Conservation (phyloP, 148 eudicot species). For the Rhododendron williamsianum region DNA sequence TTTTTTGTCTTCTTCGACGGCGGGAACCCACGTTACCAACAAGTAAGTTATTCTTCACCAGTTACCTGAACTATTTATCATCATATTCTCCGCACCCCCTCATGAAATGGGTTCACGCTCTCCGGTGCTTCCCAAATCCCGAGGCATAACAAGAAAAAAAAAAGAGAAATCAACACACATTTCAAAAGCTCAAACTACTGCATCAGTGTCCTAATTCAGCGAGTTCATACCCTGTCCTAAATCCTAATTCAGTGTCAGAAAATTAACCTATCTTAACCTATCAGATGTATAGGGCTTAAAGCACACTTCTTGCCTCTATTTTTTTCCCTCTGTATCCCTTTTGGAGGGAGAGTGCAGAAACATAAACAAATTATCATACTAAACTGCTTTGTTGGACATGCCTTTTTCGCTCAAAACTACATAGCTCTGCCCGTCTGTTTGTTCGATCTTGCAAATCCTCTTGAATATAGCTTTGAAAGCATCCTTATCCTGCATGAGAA, state of each 20-base stretch:
- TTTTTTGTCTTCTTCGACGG: too few species aligned
- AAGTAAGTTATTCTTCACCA: too few species aligned
- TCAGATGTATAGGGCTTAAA: not conserved
- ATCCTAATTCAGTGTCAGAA: not conserved
- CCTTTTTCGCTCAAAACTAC: conserved; percentile 49
- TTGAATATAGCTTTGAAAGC: conserved; percentile 74
- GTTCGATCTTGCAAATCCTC: conserved; percentile 79
- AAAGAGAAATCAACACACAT: too few species aligned
- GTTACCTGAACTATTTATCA: too few species aligned
- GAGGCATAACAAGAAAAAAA: too few species aligned
- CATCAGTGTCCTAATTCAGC: not conserved
- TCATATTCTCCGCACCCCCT: too few species aligned
- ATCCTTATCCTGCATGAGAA: conserved; percentile 64
- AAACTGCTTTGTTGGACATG: not conserved
- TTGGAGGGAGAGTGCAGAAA: not conserved
- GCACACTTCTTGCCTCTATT: not conserved
- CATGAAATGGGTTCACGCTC: too few species aligned
- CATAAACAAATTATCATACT: not conserved
- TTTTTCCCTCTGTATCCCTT: not conserved
- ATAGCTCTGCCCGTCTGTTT: conserved; percentile 50
- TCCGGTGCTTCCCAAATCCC: too few species aligned
- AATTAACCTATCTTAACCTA: not conserved
- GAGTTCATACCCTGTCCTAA: not conserved
- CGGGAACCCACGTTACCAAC: too few species aligned
- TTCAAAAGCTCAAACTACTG: not conserved